Evolutionary conservation across 192 early-diverging fungal genomes (phyloP).

Genomic region (Coemansia sp.): DNA sequence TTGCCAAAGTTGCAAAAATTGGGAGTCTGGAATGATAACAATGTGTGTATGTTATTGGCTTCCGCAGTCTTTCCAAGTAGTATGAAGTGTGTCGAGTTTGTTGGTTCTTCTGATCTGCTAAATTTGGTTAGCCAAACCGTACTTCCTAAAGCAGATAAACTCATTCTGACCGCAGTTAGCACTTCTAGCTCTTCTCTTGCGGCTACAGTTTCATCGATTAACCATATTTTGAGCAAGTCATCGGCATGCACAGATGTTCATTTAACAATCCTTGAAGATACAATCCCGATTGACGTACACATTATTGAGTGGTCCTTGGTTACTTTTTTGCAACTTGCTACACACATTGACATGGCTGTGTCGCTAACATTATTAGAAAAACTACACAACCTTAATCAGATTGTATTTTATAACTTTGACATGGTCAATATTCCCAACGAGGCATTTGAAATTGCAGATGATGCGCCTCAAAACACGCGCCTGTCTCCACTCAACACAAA

Average conservation of each 20-base stretch:
- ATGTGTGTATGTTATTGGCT: background rate
- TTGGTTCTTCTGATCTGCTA: conserved; percentile 5
- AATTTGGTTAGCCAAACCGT: background rate
- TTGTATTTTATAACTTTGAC: conserved; percentile 4
- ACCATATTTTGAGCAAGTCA: conserved; percentile 3
- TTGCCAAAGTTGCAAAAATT: conserved; percentile 10
- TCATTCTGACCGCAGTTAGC: background rate
- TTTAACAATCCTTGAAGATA: background rate
- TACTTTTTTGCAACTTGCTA: conserved; percentile 5
- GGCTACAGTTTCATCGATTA: background rate
- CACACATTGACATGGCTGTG: background rate
- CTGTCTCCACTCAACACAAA: conserved; percentile 5
- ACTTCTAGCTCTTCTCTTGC: background rate
- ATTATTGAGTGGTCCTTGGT: conserved; percentile 2
- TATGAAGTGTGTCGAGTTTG: conserved; percentile 6
- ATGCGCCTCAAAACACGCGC: background rate
- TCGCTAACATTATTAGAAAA: background rate
- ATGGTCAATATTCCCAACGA: conserved; percentile 2
- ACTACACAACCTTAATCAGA: conserved; percentile 2
- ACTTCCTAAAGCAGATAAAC: background rate
- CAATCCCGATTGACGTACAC: conserved; percentile 1
- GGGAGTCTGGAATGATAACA: conserved; percentile 1
- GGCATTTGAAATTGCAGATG: background rate
- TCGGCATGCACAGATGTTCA: background rate
- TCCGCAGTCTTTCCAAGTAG: conserved; percentile 2